These are phyloP conservation scores for cucumber (Cucumis sativus) DNA, from an alignment of 306 rosid species.

Conservation along the genomic window DNA sequence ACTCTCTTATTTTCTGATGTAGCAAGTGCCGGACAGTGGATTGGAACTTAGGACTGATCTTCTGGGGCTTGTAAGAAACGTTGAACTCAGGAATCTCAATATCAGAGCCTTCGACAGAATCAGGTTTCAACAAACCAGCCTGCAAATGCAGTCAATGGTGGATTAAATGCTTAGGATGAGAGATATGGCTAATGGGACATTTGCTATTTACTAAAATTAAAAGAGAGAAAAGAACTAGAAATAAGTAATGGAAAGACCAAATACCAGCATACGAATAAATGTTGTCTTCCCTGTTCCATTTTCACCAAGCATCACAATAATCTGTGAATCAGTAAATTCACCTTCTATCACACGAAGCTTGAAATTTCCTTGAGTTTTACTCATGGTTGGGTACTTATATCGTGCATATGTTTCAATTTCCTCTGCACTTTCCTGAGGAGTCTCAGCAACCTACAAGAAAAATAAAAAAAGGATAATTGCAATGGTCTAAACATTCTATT, in stretches of 20 bases:
- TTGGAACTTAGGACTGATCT: slow-evolving; percentile 80
- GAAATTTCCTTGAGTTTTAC: slow-evolving; percentile 83
- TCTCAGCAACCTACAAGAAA: slow-evolving; percentile 81
- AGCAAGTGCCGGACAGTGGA: slow-evolving; percentile 71
- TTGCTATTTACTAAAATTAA: neutral
- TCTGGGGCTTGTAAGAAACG: slow-evolving; percentile 97
- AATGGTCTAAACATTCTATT: neutral
- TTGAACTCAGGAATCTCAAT: slow-evolving; percentile 90
- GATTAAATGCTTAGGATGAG: neutral
- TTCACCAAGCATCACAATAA: slow-evolving; percentile 96
- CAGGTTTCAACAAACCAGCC: slow-evolving; percentile 98
- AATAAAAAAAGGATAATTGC: slow-evolving; percentile 11
- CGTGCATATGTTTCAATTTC: slow-evolving; percentile 89
- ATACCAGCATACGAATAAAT: slow-evolving; percentile 98
- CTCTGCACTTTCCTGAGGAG: slow-evolving; percentile 91
- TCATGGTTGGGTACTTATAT: slow-evolving; percentile 83
- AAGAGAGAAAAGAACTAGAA: neutral
- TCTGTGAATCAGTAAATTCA: slow-evolving; percentile 97
- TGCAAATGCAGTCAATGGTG: slow-evolving; percentile 18
- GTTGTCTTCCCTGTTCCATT: slow-evolving; percentile 99
- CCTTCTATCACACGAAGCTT: slow-evolving; percentile 76
- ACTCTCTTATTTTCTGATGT: slow-evolving; percentile 73
- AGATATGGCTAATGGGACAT: neutral
- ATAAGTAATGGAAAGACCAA: slow-evolving; percentile 8
- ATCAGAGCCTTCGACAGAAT: slow-evolving; percentile 50